Base-by-base conservation (phyloP, 805 yeast genomes). In the Wickerhamiella galacta region DNA sequence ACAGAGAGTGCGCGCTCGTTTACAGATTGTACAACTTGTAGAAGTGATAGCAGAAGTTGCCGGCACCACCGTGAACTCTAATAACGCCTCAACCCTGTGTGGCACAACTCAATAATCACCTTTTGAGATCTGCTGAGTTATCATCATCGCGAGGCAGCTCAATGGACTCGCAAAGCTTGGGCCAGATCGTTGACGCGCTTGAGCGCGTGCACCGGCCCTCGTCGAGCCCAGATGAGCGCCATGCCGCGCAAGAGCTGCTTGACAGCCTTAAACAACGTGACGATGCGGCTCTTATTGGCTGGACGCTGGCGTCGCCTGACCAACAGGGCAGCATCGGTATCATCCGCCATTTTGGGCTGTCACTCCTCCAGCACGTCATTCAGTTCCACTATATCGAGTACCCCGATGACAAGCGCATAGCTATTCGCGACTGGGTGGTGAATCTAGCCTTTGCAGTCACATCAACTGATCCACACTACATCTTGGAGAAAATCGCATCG, bases 231-330 rank as follows among this genome's bases (percentile, higher is more conserved):
- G 44, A 44, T 14, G 44, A 38, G 32, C 61, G 78, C 20, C 60
- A 62, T 30, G 64, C 66, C 36, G 76, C 76, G 6, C 76, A 71
- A 40, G 46, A 41, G 51, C 80, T 81, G 43, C 60, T 90, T 20
- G 95, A 83, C 44, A 60, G 70, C 8, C 69, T 87, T 17, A 85
- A 81, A 49, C 57, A 63, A 28, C 73, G 76, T 39, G 78, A 75
- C 7, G 92, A 85, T 49, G 75, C 93, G 15, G 95, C 98, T 0
- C 70, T 61, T 39, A 82, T 93, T 85, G 95, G 95, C 3, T 87
- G 75, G 54, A 82, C 78, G 51, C 64, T 90, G 37, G 82, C 93
- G 1, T 50, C 70, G 17, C 70, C 70, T 1, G 60, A 72, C 43
- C 60, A 68, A 28, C n/a, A n/a, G n/a, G n/a, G n/a, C n/a, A n/a